Evolutionary conservation across 1,284 basidiomycete genomes (phyloP), one percentile per base, ranked within the genome.

Genomic region (Coniferiporia weirii): DNA sequence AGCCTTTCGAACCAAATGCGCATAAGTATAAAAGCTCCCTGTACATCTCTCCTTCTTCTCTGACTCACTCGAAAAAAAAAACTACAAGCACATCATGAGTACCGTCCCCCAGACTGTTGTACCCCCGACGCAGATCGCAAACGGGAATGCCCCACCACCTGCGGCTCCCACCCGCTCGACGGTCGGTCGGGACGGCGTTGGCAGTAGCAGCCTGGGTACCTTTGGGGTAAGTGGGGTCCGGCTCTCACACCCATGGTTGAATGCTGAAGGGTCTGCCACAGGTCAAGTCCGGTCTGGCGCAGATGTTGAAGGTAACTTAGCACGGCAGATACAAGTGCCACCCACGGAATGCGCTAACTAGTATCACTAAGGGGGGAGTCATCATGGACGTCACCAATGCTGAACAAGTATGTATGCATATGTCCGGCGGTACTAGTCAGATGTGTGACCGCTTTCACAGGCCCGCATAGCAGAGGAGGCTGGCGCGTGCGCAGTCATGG

Each of bases 401-500:
- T 22, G 88, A 95, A 69, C 90, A 92, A 79, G 88, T 84, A 47
- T 44, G 66, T 64, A 53, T 55, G 35, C 52, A 57, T 19, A 15
- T 60, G 12, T 49, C 44, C 52, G 27, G 19, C 46, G 8, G 12
- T 35, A 4, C 45, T 47, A 22, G 43, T 52, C 27, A 51, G 53
- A n/a, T 49, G 43, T 49, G 49, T 54, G 58, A 51, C 40, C 60
- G 61, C 69, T 40, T 70, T 68, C 67, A 69, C 61, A 95, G 87
- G 96, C 96, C 62, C 89, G 93, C 64, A 95, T 98, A 67, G 96
- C 96, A 60, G 96, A 98, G 71, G 95, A 97, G 71, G 96, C 96
- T 9, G 96, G 97, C 61, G 96, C 96, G 12, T 95, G 93, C 71
- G 96, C 96, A 64, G 96, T 99, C 64, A 98, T 99, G 96, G 94